Conservation (phyloP, 78 protist species). For the Pigoraptor vietnamica region DNA sequence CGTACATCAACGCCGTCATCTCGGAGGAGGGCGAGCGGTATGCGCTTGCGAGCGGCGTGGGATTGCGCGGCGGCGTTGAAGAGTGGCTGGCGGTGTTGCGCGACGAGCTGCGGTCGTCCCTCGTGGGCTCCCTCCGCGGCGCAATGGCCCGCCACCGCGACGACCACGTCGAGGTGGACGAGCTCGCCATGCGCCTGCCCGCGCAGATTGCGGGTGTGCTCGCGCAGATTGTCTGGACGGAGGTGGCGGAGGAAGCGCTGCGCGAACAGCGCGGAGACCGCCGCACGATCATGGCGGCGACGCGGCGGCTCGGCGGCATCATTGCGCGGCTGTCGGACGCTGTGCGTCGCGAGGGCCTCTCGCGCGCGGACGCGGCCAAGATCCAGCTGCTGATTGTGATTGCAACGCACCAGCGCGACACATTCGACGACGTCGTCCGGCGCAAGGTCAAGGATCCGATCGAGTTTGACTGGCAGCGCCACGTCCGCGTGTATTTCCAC, state of each 20-base stretch:
- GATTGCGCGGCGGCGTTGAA: constrained; percentile 75
- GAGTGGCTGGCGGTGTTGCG: constrained; percentile 71
- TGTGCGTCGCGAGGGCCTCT: background rate
- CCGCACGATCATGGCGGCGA: background rate
- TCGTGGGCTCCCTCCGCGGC: background rate
- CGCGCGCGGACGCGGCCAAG: background rate
- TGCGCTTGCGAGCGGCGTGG: constrained; percentile 32
- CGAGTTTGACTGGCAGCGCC: background rate
- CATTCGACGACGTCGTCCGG: constrained; percentile 32
- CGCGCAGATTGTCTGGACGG: constrained; percentile 83
- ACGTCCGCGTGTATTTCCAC: background rate
- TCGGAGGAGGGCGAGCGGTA: constrained; percentile 47
- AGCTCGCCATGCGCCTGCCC: constrained; percentile 36
- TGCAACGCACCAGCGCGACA: constrained; percentile 81
- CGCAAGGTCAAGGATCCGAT: constrained; percentile 6
- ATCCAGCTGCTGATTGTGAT: constrained; percentile 50
- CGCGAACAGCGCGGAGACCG: background rate
- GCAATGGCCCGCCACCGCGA: background rate
- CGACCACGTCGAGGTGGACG: constrained; percentile 3
- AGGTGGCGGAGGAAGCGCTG: constrained; percentile 50
- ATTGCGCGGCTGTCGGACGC: background rate
- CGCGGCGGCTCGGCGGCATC: background rate
- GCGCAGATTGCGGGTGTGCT: constrained; percentile 67
- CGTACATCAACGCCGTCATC: constrained; percentile 7
- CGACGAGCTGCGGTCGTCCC: constrained; percentile 16